Percentiles rank a stretch among this genome's conserved stretches.
Conservation (phyloP, 2,329 filamentous ascomycete species). For the Fusarium nisikadoi region DNA sequence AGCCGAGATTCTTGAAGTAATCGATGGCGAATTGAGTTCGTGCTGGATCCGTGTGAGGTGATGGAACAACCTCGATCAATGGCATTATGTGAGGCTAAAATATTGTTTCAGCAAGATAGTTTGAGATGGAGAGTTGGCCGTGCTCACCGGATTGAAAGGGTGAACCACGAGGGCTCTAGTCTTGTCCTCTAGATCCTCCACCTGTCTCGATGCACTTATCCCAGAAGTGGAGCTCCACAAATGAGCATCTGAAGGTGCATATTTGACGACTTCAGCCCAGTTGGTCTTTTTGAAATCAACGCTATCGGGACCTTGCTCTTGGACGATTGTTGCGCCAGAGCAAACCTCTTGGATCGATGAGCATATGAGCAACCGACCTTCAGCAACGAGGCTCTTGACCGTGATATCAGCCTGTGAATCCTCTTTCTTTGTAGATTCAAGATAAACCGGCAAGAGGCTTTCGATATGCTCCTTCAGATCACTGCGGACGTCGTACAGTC, state of each 20-base stretch:
- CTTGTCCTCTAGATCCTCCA: constrained; percentile 21
- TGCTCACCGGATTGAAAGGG: constrained; percentile 31
- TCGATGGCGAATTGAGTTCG: constrained; percentile 21
- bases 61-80: constrained; percentile 32
- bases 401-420: accelerated
- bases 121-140: accelerated
- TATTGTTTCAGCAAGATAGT: neutral
- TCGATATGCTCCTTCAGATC: constrained; percentile 29
- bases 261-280: constrained; percentile 16
- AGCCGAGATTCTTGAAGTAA: constrained; percentile 23
- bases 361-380: constrained; percentile 13
- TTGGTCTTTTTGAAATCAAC: constrained; percentile 33
- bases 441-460: constrained; percentile 18
- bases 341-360: constrained; percentile 24
- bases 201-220: constrained; percentile 26
- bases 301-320: constrained; percentile 37
- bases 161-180: constrained; percentile 27
- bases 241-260: neutral
- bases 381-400: neutral
- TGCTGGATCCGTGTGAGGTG: constrained; percentile 6
- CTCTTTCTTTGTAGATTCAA: constrained; percentile 15
- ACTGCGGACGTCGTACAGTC: constrained; percentile 24
- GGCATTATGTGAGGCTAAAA: constrained; percentile 35
- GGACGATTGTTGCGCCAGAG: constrained; percentile 16
- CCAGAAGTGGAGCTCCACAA: constrained; percentile 37